Conservation (phyloP, 2,329 filamentous ascomycete genomes). For the Fusarium circinatum region DNA sequence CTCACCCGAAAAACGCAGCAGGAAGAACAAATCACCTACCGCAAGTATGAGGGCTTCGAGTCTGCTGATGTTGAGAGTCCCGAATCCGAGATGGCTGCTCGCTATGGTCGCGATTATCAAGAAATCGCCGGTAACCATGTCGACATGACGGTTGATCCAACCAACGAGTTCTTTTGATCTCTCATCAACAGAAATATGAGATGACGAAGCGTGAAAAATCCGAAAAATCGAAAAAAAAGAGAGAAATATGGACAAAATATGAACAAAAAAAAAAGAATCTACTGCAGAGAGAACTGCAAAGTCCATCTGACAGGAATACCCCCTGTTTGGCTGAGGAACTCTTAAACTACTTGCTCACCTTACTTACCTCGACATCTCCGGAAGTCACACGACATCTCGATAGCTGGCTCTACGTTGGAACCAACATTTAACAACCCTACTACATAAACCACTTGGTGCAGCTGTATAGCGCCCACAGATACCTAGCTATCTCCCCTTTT, state of each 20-base stretch:
- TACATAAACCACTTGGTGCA: background rate
- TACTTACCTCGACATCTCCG: background rate
- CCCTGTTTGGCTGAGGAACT: background rate
- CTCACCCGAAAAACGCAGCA: conserved; percentile 4
- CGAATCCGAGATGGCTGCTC: background rate
- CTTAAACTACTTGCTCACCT: background rate
- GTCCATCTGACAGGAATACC: background rate
- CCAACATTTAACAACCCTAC: background rate
- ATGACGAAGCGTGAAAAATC: background rate
- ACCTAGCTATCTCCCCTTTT: background rate
- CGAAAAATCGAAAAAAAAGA: background rate
- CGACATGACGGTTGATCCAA: background rate
- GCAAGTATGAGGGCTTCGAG: background rate
- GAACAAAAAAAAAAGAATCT: background rate
- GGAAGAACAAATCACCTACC: background rate
- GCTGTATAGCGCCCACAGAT: background rate
- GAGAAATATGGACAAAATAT: background rate
- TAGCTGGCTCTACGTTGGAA: background rate
- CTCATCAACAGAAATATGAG: background rate
- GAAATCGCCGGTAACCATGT: background rate
- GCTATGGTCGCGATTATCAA: background rate
- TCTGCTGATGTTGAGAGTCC: background rate
- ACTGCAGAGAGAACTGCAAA: background rate
- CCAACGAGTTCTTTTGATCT: conserved; percentile 3
- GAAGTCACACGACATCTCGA: background rate